Evolutionary conservation across 345 rosid genomes (phyloP), one percentile per base, ranked within the genome.

Genomic region (Eucalyptus viminalis): DNA sequence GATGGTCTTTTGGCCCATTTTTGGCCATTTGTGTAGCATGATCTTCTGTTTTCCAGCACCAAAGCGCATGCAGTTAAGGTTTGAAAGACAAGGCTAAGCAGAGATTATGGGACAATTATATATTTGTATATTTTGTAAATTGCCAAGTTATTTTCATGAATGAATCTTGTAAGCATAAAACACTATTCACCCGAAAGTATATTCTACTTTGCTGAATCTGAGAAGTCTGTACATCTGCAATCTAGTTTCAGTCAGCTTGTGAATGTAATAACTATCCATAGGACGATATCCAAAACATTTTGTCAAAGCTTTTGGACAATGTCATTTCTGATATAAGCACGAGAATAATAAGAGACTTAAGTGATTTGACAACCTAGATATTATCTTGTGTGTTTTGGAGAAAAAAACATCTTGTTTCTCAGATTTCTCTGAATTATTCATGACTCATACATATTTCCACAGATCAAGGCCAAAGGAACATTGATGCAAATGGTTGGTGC

Each of bases 401-500:
- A 76, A 37, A 40, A 40, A 10, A 80, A 54, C 89, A n/a, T 86
- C 31, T 85, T 86, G 24, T 45, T 45, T 43, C n/a, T 37, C 54
- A 27, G 40, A 45, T 87, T 87, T 51, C 37, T n/a, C 47, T 65
- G 51, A 44, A 19, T 76, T 76, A 76, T 76, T 76, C 25, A 21
- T 76, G 83, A 76, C 83, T 11, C 14, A 76, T 37, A 21, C 25
- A 16, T 85, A 29, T 80, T 69, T 67, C 67, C 27, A 14, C 91
- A 98, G 99, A 80, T 93, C 50, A 98, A 94, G 89, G 99, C 98
- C 88, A 92, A 91, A 47, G 90, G 93, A 87, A 95, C 99, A 19
- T 83, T 96, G 93, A 95, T 94, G 97, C 96, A 95, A 93, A 92
- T 98, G 96, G 92, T 97, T 67, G 99, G 99, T n/a, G 99, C 98